phyloP scores from a whole-genome alignment of 257 asterid genomes.

The Ajuga chamaepitys region DNA sequence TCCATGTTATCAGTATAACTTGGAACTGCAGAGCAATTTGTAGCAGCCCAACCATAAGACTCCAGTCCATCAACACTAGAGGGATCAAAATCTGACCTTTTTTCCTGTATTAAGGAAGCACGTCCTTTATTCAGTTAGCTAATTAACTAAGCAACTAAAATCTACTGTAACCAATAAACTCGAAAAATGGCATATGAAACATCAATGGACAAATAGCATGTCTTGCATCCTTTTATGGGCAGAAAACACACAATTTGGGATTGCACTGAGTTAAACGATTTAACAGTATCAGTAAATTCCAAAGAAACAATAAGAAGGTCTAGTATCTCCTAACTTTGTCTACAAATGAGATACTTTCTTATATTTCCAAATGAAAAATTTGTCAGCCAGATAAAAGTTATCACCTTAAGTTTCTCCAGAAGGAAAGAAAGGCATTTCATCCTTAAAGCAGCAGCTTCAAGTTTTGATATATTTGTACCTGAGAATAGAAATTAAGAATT shows the following conservation, averaged over 20 bases:
- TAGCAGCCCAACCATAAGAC: slow-evolving; percentile 67
- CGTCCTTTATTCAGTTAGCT: neutral
- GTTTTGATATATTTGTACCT: slow-evolving; percentile 79
- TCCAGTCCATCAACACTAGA: slow-evolving; percentile 40
- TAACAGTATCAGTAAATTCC: neutral
- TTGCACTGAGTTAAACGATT: neutral
- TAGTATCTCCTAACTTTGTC: too few relatives aligned
- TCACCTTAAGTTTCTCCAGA: slow-evolving; percentile 65
- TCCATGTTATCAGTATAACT: slow-evolving; percentile 43
- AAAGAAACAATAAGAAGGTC: slow-evolving; percentile 4
- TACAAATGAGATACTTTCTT: too few relatives aligned
- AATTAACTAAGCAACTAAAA: neutral
- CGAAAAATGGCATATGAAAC: neutral
- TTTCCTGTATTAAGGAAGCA: slow-evolving; percentile 41
- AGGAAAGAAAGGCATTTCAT: slow-evolving; percentile 60
- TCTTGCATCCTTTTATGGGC: slow-evolving; percentile 3
- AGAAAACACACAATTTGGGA: neutral
- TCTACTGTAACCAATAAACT: neutral
- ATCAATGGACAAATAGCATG: neutral
- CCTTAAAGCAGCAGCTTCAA: slow-evolving; percentile 68
- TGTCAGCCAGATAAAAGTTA: neutral
- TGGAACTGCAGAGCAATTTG: slow-evolving; percentile 29
- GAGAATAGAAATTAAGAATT: slow-evolving; percentile 14
- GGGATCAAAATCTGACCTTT: slow-evolving; percentile 28
- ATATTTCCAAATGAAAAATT: too few relatives aligned